Conservation (phyloP, 1,284 basidiomycete genomes). For the Earliella scabrosa region DNA sequence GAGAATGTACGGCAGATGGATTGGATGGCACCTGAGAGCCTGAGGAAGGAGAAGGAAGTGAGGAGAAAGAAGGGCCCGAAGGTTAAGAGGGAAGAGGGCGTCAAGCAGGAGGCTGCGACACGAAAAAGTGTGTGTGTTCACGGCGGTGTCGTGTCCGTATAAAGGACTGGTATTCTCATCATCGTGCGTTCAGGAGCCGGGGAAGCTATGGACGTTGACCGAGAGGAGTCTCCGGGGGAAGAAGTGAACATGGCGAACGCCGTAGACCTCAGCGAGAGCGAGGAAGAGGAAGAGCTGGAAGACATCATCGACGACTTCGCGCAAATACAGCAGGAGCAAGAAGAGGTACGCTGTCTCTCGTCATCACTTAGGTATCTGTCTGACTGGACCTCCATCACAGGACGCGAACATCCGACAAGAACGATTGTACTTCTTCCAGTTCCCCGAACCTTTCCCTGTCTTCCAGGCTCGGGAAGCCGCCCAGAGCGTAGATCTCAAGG, state of each 20-base stretch:
- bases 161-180: too few species aligned
- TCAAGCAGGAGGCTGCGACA: slow-evolving; percentile 29
- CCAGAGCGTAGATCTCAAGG: slow-evolving; percentile 33
- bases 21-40: slow-evolving; percentile 86
- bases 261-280: slow-evolving; percentile 82
- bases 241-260: slow-evolving; percentile 70
- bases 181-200: background rate
- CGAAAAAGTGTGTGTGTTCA: slow-evolving; percentile 40
- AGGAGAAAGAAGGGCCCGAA: slow-evolving; percentile 44
- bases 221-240: slow-evolving; percentile 25
- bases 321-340: slow-evolving; percentile 40
- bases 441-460: slow-evolving; percentile 86
- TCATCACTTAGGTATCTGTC: background rate
- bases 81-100: slow-evolving; percentile 53
- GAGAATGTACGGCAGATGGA: slow-evolving; percentile 81
- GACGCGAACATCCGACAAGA: slow-evolving; percentile 57
- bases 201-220: slow-evolving; percentile 38
- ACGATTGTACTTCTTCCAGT: slow-evolving; percentile 90
- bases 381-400: slow-evolving; percentile 33
- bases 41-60: slow-evolving; percentile 60
- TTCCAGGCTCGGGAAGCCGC: slow-evolving; percentile 50
- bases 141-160: background rate
- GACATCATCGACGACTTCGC: slow-evolving; percentile 86
- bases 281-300: slow-evolving; percentile 86
- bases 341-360: slow-evolving; percentile 40